A percentile compares a stretch with the other conserved stretches of the same genome.
Evolutionary conservation across 2,329 filamentous ascomycete species (phyloP).

Genomic region (Didymella pinodella): DNA sequence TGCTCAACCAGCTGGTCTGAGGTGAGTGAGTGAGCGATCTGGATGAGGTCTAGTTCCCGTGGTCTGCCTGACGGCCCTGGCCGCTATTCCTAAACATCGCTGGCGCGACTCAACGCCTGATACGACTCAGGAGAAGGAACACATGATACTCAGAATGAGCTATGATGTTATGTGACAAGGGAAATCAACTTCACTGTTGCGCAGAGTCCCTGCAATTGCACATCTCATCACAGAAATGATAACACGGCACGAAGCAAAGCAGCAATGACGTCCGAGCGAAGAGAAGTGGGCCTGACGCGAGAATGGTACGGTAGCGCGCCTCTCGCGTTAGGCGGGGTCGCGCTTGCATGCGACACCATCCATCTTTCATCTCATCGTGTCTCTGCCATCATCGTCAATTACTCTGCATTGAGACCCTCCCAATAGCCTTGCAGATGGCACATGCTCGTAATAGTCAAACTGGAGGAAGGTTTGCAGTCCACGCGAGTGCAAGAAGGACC

Average conservation of each 20-base stretch:
- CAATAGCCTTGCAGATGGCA: too few species aligned
- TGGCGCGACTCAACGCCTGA: not conserved
- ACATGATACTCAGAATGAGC: not conserved
- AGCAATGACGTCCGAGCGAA: not conserved
- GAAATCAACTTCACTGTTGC: not conserved
- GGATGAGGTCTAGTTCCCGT: not conserved
- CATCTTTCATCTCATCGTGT: not conserved
- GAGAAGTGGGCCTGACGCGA: not conserved
- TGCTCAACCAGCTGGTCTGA: not conserved
- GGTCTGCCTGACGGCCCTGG: not conserved
- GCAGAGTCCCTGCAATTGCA: not conserved
- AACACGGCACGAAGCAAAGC: too few species aligned
- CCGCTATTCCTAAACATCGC: not conserved
- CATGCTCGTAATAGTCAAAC: too few species aligned
- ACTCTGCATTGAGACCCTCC: not conserved
- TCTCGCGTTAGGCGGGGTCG: not conserved
- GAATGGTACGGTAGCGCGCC: not conserved
- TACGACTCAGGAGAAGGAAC: not conserved
- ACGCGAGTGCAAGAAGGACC: not conserved
- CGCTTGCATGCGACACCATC: not conserved
- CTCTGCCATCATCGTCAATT: not conserved
- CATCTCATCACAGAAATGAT: not conserved
- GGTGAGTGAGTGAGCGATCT: not conserved
- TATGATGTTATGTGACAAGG: not conserved
- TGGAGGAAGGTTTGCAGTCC: not conserved